Conservation (phyloP, 192 early-diverging fungal species). For the Podochytrium sp. region DNA sequence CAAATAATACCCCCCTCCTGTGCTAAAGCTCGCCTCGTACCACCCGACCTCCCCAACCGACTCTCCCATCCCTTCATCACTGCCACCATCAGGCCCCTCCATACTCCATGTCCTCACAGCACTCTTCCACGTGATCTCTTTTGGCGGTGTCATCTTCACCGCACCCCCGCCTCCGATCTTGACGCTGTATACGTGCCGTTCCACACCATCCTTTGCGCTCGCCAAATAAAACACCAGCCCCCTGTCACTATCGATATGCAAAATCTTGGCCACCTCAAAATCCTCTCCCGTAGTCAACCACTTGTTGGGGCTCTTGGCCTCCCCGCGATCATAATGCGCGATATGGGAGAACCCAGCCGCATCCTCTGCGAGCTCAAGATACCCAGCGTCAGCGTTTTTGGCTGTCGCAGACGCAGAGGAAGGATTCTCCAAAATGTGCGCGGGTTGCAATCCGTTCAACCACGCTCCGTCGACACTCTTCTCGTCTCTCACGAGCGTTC, state of each 20-base stretch:
- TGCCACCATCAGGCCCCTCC: background rate
- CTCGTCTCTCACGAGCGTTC: conserved; percentile 72
- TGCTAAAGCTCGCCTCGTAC: conserved; percentile 76
- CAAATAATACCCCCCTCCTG: conserved; percentile 70
- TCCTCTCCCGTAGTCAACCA: conserved; percentile 51
- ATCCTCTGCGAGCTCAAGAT: conserved; percentile 58
- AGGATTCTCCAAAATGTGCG: conserved; percentile 37
- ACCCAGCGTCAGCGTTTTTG: conserved; percentile 32
- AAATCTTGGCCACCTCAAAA: conserved; percentile 50
- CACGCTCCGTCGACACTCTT: conserved; percentile 51
- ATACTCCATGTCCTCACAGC: conserved; percentile 12
- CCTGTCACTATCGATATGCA: conserved; percentile 40
- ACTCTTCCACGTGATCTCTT: conserved; percentile 22
- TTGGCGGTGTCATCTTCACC: conserved; percentile 44
- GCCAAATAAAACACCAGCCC: conserved; percentile 49
- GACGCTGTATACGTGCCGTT: conserved; percentile 55
- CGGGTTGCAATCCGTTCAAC: conserved; percentile 41
- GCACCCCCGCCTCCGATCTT: conserved; percentile 28
- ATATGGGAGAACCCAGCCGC: conserved; percentile 49
- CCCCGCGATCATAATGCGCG: conserved; percentile 40
- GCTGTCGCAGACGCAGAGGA: conserved; percentile 36
- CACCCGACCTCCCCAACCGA: conserved; percentile 53
- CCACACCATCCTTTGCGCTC: conserved; percentile 50
- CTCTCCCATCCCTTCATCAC: conserved; percentile 5
- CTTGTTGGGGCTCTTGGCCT: conserved; percentile 24